A percentile compares a stretch with the other conserved stretches of the same genome.
Conservation (phyloP, 306 rosid genomes). For the Fragaria nilgerrensis region DNA sequence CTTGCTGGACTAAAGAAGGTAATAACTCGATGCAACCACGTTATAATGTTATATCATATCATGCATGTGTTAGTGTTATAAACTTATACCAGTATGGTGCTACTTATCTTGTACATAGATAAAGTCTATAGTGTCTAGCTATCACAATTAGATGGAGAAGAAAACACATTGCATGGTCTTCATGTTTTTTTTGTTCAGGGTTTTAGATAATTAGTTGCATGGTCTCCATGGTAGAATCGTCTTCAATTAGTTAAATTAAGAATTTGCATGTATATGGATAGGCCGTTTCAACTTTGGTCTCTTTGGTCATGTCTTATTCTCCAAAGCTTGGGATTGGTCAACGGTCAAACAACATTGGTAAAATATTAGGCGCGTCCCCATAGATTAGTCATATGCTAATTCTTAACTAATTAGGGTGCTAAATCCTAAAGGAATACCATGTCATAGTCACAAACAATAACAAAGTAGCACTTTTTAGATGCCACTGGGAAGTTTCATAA, state of each 20-base stretch:
- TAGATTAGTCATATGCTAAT: background rate
- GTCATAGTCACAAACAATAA: background rate
- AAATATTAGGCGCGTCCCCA: background rate
- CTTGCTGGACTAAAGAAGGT: conserved; percentile 72
- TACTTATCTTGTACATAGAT: background rate
- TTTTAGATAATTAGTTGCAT: background rate
- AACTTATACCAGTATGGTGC: background rate
- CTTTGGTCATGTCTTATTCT: background rate
- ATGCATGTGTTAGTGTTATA: conserved; percentile 3
- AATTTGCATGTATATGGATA: background rate
- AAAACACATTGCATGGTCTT: background rate
- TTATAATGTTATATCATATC: background rate
- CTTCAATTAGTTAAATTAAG: background rate
- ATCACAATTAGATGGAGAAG: background rate
- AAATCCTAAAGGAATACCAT: background rate
- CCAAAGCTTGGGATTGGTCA: conserved; percentile 18
- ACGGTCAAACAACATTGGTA: conserved; percentile 16
- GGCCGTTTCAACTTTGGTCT: background rate
- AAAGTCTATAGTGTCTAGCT: background rate
- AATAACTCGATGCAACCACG: background rate
- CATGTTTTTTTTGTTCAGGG: background rate
- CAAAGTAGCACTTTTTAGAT: background rate
- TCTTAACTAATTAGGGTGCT: background rate
- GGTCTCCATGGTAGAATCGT: background rate
- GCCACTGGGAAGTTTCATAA: conserved; percentile 2